phyloP scores from a whole-genome alignment of 2,329 filamentous ascomycete genomes.

The Alternaria sp. region DNA sequence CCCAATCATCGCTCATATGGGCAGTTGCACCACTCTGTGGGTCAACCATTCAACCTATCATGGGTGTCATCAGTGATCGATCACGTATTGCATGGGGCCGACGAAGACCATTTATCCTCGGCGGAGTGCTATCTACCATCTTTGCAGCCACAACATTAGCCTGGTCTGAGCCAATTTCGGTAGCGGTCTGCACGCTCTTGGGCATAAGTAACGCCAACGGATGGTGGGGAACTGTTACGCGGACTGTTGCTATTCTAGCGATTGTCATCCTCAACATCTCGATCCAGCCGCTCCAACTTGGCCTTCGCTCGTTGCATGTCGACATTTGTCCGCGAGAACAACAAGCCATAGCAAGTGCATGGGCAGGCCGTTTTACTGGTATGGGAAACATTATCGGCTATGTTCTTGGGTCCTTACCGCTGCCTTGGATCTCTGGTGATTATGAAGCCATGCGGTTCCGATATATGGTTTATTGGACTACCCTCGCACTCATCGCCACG shows the following conservation, averaged over 20 bases:
- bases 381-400: constrained; percentile 44
- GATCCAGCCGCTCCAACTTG: constrained; percentile 44
- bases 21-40: background rate
- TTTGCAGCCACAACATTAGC: background rate
- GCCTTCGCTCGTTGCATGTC: constrained; percentile 44
- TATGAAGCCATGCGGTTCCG: constrained; percentile 24
- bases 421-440: constrained; percentile 28
- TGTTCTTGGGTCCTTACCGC: constrained; percentile 32
- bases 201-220: background rate
- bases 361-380: constrained; percentile 37
- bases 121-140: background rate
- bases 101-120: background rate
- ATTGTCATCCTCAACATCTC: constrained; percentile 11
- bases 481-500: constrained; percentile 7
- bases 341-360: constrained; percentile 42
- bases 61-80: background rate
- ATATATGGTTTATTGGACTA: constrained; percentile 10
- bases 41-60: background rate
- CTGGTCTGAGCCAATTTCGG: background rate
- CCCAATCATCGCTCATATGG: background rate
- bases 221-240: background rate
- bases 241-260: background rate
- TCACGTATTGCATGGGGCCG: background rate
- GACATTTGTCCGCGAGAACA: constrained; percentile 44
- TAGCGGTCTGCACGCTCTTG: background rate